Evolutionary conservation across 495 filamentous ascomycete species (phyloP), one percentile per base, ranked within the genome.

Genomic region (Penicillium turbatum): DNA sequence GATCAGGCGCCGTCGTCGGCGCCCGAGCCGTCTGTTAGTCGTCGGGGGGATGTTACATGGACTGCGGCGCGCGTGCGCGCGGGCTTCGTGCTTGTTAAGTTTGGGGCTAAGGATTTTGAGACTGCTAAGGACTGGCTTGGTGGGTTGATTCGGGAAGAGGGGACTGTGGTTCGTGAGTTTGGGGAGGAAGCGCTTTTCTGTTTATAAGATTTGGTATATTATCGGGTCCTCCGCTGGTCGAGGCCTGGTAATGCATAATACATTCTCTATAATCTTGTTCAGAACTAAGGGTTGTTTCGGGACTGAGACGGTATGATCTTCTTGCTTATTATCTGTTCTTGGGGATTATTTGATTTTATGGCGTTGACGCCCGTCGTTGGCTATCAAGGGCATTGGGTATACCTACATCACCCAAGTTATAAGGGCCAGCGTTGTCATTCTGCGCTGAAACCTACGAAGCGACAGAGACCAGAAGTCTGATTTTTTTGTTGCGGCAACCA

Each of bases 41-140:
- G 56, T 19, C 59, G 87, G 86, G 68, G 82, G 48, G 77, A 79
- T 45, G 64, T 92, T 6, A 76, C 95, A 0, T 98, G 92, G 90
- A 96, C 90, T 17, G 91, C 89, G 13, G 87, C 91, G 19, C 79
- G 78, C 31, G 83, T 95, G 26, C 79, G 92, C 7, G 74, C 70
- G 8, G 90, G 89, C 1, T 95, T 89, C 59, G 84, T 92, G 8
- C 76, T 97, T 17, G 86, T 97, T 21, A 98, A 97, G 72, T 93
- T 97, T 64, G 80, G 79, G 4, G 85, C 84, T 1, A 68, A 63
- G 55, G 79, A 79, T 40, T 77, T 86, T 31, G 83, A 88, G 51
- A 79, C 82, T 1, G 84, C 81, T 32, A 79, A 78, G 55, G 65
- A 71, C 36, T 89, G 86, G 83, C 61, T 88, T 42, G 75, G 74